Evolutionary conservation across 208 protist species (phyloP).

Genomic region (Herpetomonas samuelpessoai): DNA sequence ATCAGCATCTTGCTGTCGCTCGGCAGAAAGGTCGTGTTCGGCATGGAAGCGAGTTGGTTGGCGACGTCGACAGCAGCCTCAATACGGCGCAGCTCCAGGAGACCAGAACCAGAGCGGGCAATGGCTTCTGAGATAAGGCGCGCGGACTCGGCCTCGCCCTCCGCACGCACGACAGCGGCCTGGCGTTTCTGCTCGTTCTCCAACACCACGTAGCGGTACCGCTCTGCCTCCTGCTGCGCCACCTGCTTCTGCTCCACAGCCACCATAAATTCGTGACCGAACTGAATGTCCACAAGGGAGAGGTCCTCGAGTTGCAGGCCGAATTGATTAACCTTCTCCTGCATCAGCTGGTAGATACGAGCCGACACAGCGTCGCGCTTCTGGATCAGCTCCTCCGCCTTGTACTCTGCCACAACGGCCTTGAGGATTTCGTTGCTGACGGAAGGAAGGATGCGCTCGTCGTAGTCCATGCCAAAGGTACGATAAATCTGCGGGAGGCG

Average conservation of each 20-base stretch:
- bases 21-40: conserved; percentile 87
- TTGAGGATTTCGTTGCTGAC: conserved; percentile 96
- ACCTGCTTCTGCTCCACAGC: conserved; percentile 97
- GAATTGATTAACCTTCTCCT: conserved; percentile 96
- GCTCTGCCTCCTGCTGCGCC: conserved; percentile 97
- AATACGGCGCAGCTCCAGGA: conserved; percentile 95
- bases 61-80: conserved; percentile 97
- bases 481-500: conserved; percentile 90
- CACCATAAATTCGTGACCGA: conserved; percentile 94
- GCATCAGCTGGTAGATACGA: conserved; percentile 92
- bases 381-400: conserved; percentile 98
- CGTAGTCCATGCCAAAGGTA: conserved; percentile 93
- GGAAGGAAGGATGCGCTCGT: conserved; percentile 98
- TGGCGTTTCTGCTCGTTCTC: conserved; percentile 94
- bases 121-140: conserved; percentile 91
- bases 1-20: conserved; percentile 65
- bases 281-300: conserved; percentile 96
- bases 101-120: conserved; percentile 61
- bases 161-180: conserved; percentile 92
- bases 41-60: conserved; percentile 68
- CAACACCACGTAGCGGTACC: conserved; percentile 94
- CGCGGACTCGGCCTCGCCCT: conserved; percentile 94
- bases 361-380: conserved; percentile 95
- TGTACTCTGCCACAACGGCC: conserved; percentile 97
- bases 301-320: conserved; percentile 97